Percentiles rank a stretch among this genome's conserved stretches.
phyloP scores from a whole-genome alignment of 768 basidiomycete genomes.

The Xerocomus potaroensis region DNA sequence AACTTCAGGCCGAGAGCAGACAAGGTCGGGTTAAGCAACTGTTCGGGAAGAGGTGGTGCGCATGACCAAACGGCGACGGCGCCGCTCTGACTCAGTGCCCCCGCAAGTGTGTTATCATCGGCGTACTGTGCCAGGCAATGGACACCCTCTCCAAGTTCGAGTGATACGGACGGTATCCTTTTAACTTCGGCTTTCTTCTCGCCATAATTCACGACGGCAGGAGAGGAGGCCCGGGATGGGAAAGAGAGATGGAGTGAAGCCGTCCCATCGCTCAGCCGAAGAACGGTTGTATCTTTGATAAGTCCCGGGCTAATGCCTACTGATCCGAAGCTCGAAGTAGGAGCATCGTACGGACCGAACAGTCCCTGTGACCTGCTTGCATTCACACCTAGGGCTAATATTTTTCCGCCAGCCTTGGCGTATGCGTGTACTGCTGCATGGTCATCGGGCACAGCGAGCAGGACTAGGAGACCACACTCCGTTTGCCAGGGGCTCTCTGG shows the following conservation, averaged over 20 bases:
- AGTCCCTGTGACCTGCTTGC: constrained; percentile 46
- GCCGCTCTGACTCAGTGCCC: constrained; percentile 24
- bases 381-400: constrained; percentile 62
- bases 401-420: constrained; percentile 64
- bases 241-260: constrained; percentile 26
- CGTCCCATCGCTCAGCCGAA: constrained; percentile 25
- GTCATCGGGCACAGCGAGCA: constrained; percentile 55
- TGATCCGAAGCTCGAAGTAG: constrained; percentile 39
- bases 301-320: constrained; percentile 30
- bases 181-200: constrained; percentile 1
- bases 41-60: constrained; percentile 20
- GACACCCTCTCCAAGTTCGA: constrained; percentile 14
- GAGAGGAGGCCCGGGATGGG: constrained; percentile 12
- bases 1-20: constrained; percentile 26
- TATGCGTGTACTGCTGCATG: constrained; percentile 51
- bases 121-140: constrained; percentile 19
- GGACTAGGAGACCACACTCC: constrained; percentile 73
- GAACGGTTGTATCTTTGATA: constrained; percentile 19
- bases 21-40: constrained; percentile 19
- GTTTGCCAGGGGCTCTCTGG: constrained; percentile 73
- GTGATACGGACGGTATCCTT: constrained; percentile 14
- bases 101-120: constrained; percentile 15
- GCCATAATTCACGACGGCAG: constrained; percentile 8
- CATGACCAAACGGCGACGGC: constrained; percentile 30
- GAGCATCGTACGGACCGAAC: constrained; percentile 31